These are phyloP conservation scores for Batrachochytrium dendrobatidis DNA, from an alignment of 371 early-diverging fungal species.

Conservation along the genomic window DNA sequence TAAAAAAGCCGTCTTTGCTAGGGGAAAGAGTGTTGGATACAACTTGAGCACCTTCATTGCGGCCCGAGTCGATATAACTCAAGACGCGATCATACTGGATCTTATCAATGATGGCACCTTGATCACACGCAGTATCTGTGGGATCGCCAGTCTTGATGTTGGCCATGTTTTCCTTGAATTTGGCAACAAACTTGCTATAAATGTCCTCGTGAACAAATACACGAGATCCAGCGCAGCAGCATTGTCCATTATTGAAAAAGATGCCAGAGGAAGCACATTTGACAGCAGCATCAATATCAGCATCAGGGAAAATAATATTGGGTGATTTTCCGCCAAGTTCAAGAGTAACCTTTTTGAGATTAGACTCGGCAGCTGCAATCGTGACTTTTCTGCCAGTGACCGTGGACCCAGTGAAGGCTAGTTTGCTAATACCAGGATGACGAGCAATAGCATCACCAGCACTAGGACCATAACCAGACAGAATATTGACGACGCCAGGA, in stretches of 20 bases:
- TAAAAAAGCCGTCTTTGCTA: conserved; percentile 65
- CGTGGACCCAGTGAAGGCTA: conserved; percentile 64
- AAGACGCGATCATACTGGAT: conserved; percentile 67
- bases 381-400: conserved; percentile 62
- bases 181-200: conserved; percentile 59
- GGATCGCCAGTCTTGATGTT: conserved; percentile 50
- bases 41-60: no score
- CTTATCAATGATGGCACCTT: conserved; percentile 66
- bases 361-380: conserved; percentile 54
- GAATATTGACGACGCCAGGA: conserved; percentile 74
- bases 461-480: conserved; percentile 21
- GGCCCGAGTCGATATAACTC: conserved; percentile 52
- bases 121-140: conserved; percentile 47
- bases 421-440: conserved; percentile 3
- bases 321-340: conserved; percentile 92
- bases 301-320: conserved; percentile 76
- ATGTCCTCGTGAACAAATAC: conserved; percentile 70
- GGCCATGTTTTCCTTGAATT: conserved; percentile 52
- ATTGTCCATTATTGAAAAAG: conserved; percentile 72
- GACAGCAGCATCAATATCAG: conserved; percentile 73
- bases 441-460: conserved; percentile 53
- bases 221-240: conserved; percentile 82
- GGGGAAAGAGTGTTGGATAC: no score
- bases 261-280: conserved; percentile 62
- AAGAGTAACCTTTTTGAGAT: conserved; percentile 67